Conservation (phyloP, 2,329 filamentous ascomycete genomes). For the Colletotrichum neosansevieriae region DNA sequence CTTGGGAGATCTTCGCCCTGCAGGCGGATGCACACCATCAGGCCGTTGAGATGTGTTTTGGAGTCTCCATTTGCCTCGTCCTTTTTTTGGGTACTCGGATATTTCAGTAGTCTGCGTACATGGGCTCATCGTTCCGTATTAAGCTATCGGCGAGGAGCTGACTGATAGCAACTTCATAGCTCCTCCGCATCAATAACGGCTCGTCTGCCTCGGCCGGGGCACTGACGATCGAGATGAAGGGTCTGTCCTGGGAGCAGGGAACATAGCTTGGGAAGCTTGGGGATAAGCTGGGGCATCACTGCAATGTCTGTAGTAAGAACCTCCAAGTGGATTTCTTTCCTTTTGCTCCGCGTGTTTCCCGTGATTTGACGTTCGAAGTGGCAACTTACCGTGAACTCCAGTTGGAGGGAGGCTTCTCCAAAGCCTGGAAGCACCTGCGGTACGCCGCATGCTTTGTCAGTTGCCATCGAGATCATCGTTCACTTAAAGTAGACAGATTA, state of each 20-base stretch:
- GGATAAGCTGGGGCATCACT: neutral
- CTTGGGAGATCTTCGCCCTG: constrained; percentile 2
- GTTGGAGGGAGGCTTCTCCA: too few species aligned
- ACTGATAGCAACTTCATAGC: constrained; percentile 1
- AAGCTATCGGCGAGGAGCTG: neutral
- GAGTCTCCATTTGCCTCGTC: neutral
- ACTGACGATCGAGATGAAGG: constrained; percentile 16
- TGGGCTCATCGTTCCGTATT: neutral
- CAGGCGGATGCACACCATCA: constrained; percentile 4
- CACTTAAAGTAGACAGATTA: too few species aligned
- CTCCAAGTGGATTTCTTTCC: too few species aligned
- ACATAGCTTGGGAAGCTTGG: constrained; percentile 36
- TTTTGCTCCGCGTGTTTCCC: too few species aligned
- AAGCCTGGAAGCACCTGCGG: too few species aligned
- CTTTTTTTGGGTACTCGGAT: neutral
- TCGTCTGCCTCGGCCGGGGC: neutral
- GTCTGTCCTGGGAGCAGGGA: constrained; percentile 16
- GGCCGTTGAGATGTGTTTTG: neutral
- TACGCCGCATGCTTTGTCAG: too few species aligned
- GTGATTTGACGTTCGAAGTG: too few species aligned
- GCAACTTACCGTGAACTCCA: too few species aligned
- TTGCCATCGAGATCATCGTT: too few species aligned
- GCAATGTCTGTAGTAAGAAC: neutral
- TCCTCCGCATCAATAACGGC: neutral
- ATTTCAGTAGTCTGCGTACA: neutral